Percentiles rank a stretch among this genome's conserved stretches.
These are phyloP conservation scores for Zymoseptoria ardabiliae DNA, from an alignment of 2,329 filamentous ascomycete genomes.

Conservation along the genomic window DNA sequence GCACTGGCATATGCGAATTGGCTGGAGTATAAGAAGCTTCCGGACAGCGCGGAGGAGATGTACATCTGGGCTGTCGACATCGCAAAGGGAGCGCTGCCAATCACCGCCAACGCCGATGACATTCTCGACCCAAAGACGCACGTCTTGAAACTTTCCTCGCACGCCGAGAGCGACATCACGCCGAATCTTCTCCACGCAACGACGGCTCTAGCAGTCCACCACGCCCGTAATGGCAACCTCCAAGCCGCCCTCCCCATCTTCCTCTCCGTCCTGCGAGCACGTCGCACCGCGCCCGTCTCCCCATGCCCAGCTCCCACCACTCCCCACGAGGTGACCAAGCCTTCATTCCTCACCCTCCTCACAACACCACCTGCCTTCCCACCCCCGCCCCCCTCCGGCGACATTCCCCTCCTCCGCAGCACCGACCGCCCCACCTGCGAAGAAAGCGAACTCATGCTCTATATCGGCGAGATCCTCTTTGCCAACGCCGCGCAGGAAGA, in stretches of 20 bases:
- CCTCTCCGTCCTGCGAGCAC: constrained; percentile 73
- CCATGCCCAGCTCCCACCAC: constrained; percentile 26
- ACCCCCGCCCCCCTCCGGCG: constrained; percentile 60
- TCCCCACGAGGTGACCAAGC: constrained; percentile 16
- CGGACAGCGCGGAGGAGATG: constrained; percentile 61
- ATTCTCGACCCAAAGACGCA: constrained; percentile 57
- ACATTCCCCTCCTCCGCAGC: constrained; percentile 56
- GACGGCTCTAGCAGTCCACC: constrained; percentile 71
- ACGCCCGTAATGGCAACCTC: constrained; percentile 62
- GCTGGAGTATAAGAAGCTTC: constrained; percentile 66
- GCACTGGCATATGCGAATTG: constrained; percentile 78
- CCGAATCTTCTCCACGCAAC: constrained; percentile 68
- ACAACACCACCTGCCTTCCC: constrained; percentile 52
- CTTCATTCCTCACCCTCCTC: constrained; percentile 11
- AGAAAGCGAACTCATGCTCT: constrained; percentile 77
- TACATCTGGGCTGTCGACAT: constrained; percentile 72
- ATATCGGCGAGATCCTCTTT: constrained; percentile 91
- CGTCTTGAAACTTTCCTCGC: constrained; percentile 44
- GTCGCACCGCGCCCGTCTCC: constrained; percentile 51
- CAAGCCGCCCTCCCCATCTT: constrained; percentile 71
- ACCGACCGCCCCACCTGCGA: constrained; percentile 57
- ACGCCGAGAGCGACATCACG: constrained; percentile 46
- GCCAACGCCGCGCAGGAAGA: constrained; percentile 45
- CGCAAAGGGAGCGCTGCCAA: constrained; percentile 50
- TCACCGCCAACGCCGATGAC: constrained; percentile 19